These are phyloP conservation scores for Sonneratia caseolaris DNA, from an alignment of 345 rosid genomes.

Conservation along the genomic window DNA sequence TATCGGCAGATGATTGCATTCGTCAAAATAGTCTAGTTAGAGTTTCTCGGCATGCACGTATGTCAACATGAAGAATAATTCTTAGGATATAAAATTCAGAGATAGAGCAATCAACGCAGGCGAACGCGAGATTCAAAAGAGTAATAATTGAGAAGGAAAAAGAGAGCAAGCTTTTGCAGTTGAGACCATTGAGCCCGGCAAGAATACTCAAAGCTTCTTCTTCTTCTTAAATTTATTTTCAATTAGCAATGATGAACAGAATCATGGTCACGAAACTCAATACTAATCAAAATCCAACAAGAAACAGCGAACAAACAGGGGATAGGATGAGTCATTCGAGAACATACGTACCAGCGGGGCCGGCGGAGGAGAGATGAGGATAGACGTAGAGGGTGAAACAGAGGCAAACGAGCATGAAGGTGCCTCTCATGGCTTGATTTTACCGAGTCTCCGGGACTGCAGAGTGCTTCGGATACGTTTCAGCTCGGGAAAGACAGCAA, in stretches of 20 bases:
- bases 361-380: not conserved
- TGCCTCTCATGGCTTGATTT: not conserved
- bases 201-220: too few species aligned
- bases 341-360: not conserved
- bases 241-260: not conserved
- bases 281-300: too few species aligned
- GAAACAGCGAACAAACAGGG: too few species aligned
- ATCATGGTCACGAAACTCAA: not conserved
- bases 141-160: too few species aligned
- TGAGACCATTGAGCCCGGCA: too few species aligned
- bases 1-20: too few species aligned
- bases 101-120: too few species aligned
- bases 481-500: too few species aligned
- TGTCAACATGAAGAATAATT: not conserved
- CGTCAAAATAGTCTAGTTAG: not conserved
- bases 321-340: too few species aligned
- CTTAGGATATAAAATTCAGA: not conserved
- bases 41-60: not conserved
- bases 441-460: not conserved
- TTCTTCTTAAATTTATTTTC: not conserved
- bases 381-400: not conserved
- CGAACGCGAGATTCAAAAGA: too few species aligned
- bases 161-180: too few species aligned
- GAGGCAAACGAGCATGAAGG: constrained; percentile 1
- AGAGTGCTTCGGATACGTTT: too few species aligned